These are phyloP conservation scores for Colletotrichum lupini DNA, from an alignment of 2,329 filamentous ascomycete genomes.

Conservation along the genomic window DNA sequence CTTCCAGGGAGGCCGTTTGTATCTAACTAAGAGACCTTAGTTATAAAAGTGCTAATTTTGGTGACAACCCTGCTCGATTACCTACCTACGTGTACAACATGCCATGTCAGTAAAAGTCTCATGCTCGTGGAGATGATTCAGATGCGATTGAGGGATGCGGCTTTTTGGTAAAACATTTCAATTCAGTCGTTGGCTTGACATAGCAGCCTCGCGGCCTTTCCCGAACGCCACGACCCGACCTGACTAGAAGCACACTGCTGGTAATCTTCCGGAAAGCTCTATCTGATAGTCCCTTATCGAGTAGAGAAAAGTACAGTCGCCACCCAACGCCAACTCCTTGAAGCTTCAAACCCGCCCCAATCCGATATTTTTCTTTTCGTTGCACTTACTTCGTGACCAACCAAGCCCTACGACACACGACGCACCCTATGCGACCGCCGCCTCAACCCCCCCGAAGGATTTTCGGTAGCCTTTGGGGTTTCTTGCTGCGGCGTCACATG, in stretches of 20 bases:
- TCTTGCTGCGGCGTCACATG: not conserved
- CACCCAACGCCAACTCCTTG: slow-evolving; percentile 26
- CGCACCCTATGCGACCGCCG: slow-evolving; percentile 24
- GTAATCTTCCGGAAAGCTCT: not conserved
- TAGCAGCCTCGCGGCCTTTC: not conserved
- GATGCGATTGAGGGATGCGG: not conserved
- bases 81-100: not conserved
- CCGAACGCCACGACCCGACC: not conserved
- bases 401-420: slow-evolving; percentile 8
- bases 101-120: not conserved
- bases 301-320: not conserved
- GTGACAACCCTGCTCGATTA: not conserved
- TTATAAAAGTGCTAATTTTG: slow-evolving; percentile 23
- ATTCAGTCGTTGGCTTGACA: not conserved
- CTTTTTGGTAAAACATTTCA: not conserved
- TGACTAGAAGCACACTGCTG: not conserved
- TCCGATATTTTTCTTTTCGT: slow-evolving; percentile 14
- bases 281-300: not conserved
- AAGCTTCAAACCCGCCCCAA: not conserved
- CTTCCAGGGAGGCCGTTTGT: slow-evolving; percentile 7
- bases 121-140: not conserved
- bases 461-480: not conserved
- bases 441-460: not conserved
- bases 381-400: slow-evolving; percentile 12
- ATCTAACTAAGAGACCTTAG: slow-evolving; percentile 10